phyloP scores from a whole-genome alignment of 1,284 basidiomycete genomes.

The Grifola frondosa region DNA sequence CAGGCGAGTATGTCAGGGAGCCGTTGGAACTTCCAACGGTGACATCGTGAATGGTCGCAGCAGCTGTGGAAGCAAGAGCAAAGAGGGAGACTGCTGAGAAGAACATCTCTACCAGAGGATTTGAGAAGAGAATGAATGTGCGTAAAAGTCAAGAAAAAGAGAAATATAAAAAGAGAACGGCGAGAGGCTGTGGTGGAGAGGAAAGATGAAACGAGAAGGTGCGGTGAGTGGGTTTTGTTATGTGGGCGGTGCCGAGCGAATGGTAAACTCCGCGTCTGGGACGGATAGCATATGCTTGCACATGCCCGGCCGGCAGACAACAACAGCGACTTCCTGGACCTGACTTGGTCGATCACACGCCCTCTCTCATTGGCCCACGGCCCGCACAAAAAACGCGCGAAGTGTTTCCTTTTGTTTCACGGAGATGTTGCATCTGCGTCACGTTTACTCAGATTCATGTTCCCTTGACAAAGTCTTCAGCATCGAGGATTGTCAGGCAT shows the following conservation, averaged over 20 bases:
- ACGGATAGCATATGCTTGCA: too few species aligned
- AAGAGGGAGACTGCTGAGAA: conserved; percentile 40
- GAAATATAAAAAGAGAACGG: conserved; percentile 15
- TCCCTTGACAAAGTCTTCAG: too few species aligned
- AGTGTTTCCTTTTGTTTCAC: too few species aligned
- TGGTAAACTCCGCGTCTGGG: conserved; percentile 5
- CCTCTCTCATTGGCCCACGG: too few species aligned
- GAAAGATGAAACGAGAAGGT: conserved; percentile 5
- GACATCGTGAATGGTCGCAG: conserved; percentile 44
- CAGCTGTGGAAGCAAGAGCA: conserved; percentile 46
- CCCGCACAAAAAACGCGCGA: too few species aligned
- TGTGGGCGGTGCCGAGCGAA: conserved; percentile 12
- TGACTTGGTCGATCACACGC: too few species aligned
- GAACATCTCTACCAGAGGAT: conserved; percentile 45
- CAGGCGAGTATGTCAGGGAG: conserved; percentile 44
- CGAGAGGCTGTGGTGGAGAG: conserved; percentile 11
- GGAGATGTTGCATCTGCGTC: too few species aligned
- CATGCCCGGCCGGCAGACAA: too few species aligned
- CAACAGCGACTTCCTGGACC: too few species aligned
- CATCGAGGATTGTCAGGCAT: too few species aligned
- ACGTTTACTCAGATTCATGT: too few species aligned
- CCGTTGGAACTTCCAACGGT: conserved; percentile 52
- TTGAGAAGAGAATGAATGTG: conserved; percentile 22
- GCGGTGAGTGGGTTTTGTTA: conserved; percentile 10
- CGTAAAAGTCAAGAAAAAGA: conserved; percentile 13